phyloP scores from a whole-genome alignment of 2,329 filamentous ascomycete species.

The Aureobasidium pullulans region DNA sequence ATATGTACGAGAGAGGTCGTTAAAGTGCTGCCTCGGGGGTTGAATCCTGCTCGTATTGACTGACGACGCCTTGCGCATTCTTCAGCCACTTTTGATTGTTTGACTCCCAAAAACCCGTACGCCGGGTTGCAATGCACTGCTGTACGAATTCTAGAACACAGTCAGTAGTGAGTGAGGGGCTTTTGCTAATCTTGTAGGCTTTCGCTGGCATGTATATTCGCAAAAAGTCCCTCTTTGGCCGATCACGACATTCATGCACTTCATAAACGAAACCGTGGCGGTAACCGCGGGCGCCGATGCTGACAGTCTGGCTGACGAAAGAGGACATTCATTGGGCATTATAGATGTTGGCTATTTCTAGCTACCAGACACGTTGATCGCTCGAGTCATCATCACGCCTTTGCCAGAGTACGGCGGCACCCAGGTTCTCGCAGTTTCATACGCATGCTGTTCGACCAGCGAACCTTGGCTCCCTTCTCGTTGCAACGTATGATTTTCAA shows the following conservation, averaged over 20 bases:
- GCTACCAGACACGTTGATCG: background rate
- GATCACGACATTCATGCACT: no score
- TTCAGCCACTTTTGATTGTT: background rate
- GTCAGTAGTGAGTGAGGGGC: background rate
- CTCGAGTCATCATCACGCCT: constrained; percentile 9
- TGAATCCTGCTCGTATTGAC: background rate
- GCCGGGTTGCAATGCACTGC: background rate
- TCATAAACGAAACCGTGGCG: background rate
- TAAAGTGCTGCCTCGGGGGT: background rate
- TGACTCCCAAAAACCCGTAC: background rate
- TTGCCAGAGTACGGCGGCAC: background rate
- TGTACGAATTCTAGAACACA: background rate
- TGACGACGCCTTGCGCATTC: background rate
- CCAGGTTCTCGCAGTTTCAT: constrained; percentile 2
- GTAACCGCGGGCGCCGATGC: background rate
- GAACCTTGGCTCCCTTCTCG: background rate
- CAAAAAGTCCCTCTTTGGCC: background rate
- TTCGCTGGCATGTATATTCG: background rate
- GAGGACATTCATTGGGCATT: background rate
- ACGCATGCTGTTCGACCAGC: constrained; percentile 6
- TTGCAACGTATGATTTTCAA: background rate
- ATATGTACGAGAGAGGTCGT: background rate
- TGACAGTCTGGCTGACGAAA: background rate
- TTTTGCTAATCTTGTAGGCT: background rate
- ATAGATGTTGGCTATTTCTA: background rate